A percentile compares a stretch with the other conserved stretches of the same genome.
phyloP scores from a whole-genome alignment of 169 alveolate species.

The Plasmodium sp. region DNA sequence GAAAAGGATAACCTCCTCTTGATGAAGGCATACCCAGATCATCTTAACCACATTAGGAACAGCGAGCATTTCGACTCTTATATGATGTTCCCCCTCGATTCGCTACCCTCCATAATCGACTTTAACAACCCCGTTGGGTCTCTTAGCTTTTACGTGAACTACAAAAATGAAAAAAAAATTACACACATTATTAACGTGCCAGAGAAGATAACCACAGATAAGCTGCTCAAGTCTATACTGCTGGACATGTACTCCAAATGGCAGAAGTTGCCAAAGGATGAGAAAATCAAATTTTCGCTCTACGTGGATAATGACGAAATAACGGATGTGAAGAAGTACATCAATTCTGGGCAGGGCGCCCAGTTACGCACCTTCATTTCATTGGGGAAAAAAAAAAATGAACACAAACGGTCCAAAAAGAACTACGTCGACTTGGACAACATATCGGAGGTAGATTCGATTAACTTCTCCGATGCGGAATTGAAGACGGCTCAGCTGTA shows the following conservation, averaged over 20 bases:
- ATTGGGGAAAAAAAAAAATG: background rate
- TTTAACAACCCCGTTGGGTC: conserved; percentile 23
- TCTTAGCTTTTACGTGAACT: conserved; percentile 50
- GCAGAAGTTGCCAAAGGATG: conserved; percentile 52
- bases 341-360: conserved; percentile 20
- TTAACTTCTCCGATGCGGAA: conserved; percentile 5
- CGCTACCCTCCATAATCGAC: conserved; percentile 49
- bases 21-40: conserved; percentile 63
- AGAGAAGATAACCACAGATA: conserved; percentile 46
- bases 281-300: conserved; percentile 49
- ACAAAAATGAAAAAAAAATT: conserved; percentile 54
- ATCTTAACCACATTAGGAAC: conserved; percentile 12
- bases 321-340: conserved; percentile 12
- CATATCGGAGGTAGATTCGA: conserved; percentile 18
- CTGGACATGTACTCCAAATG: conserved; percentile 42
- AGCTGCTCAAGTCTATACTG: conserved; percentile 24
- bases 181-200: conserved; percentile 61
- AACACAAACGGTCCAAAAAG: background rate
- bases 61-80: conserved; percentile 29
- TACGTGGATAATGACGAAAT: conserved; percentile 22
- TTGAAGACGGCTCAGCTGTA: conserved; percentile 17
- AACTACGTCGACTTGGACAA: conserved; percentile 33
- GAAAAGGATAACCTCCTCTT: conserved; percentile 7
- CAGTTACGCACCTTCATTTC: conserved; percentile 44
- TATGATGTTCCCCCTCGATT: conserved; percentile 13